These are phyloP conservation scores for Xylaria sp. DNA, from an alignment of 2,329 filamentous ascomycete species.

Conservation along the genomic window DNA sequence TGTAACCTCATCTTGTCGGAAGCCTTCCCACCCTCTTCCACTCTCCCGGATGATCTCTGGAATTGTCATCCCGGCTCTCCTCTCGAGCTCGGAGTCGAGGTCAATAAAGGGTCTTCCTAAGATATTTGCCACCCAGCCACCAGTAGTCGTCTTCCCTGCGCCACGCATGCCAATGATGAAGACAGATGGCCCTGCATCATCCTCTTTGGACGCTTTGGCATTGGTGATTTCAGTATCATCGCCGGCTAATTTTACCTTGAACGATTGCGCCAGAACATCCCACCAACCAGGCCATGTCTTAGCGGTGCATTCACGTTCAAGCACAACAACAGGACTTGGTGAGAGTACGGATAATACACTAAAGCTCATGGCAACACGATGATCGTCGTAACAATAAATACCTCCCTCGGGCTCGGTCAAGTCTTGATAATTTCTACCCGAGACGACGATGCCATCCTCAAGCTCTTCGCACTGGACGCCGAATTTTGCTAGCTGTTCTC, in stretches of 20 bases:
- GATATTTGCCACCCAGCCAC: constrained; percentile 82
- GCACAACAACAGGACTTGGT: constrained; percentile 77
- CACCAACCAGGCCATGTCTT: constrained; percentile 99
- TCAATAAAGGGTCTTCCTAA: constrained; percentile 84
- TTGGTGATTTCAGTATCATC: constrained; percentile 63
- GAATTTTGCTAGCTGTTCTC: constrained; percentile 92
- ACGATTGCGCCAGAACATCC: constrained; percentile 85
- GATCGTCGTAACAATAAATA: constrained; percentile 95
- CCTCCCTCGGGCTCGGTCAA: constrained; percentile 70
- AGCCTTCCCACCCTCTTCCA: constrained; percentile 83
- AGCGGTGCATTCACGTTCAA: constrained; percentile 91
- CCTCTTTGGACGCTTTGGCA: constrained; percentile 51
- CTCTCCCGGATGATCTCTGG: constrained; percentile 81
- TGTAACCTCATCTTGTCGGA: constrained; percentile 81
- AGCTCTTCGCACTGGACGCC: constrained; percentile 87
- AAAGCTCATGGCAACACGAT: constrained; percentile 98
- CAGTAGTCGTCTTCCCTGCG: constrained; percentile 94
- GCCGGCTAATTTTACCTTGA: constrained; percentile 81
- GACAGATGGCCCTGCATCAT: constrained; percentile 71
- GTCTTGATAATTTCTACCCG: constrained; percentile 61
- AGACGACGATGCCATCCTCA: constrained; percentile 89
- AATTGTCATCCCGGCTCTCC: constrained; percentile 77
- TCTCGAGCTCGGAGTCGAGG: constrained; percentile 88
- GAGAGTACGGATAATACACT: constrained; percentile 83
- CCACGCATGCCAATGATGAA: constrained; percentile 98